phyloP scores from a whole-genome alignment of 345 rosid species.

The Eucalyptus rudis region DNA sequence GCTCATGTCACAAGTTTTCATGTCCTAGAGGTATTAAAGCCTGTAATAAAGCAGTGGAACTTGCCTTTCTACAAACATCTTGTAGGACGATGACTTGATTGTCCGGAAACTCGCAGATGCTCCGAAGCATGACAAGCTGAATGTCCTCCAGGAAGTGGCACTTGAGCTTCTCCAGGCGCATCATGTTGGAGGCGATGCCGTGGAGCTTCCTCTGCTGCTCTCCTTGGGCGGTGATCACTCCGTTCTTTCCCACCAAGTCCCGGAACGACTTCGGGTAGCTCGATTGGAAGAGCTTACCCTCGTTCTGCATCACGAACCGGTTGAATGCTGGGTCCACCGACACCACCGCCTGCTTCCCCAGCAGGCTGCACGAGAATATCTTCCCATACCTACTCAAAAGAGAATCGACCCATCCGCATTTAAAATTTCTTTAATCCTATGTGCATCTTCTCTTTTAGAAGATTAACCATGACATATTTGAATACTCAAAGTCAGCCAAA shows the following conservation, averaged over 20 bases:
- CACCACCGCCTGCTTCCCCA: constrained; percentile 66
- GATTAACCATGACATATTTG: background rate
- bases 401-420: background rate
- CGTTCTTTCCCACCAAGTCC: constrained; percentile 78
- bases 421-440: background rate
- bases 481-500: background rate
- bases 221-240: constrained; percentile 70
- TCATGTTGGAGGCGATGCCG: constrained; percentile 65
- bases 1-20: background rate
- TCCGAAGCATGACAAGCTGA: constrained; percentile 41
- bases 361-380: constrained; percentile 68
- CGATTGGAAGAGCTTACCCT: constrained; percentile 71
- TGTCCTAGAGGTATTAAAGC: background rate
- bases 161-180: constrained; percentile 66
- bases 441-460: background rate
- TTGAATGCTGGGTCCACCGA: constrained; percentile 67
- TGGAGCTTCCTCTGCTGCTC: constrained; percentile 72
- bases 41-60: background rate
- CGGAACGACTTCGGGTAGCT: constrained; percentile 84
- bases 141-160: constrained; percentile 54
- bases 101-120: constrained; percentile 17
- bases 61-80: constrained; percentile 78
- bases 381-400: constrained; percentile 41
- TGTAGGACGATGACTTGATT: constrained; percentile 51
- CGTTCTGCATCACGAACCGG: constrained; percentile 64